phyloP scores from a whole-genome alignment of 331 rosid genomes.

The Quercus tomentella region DNA sequence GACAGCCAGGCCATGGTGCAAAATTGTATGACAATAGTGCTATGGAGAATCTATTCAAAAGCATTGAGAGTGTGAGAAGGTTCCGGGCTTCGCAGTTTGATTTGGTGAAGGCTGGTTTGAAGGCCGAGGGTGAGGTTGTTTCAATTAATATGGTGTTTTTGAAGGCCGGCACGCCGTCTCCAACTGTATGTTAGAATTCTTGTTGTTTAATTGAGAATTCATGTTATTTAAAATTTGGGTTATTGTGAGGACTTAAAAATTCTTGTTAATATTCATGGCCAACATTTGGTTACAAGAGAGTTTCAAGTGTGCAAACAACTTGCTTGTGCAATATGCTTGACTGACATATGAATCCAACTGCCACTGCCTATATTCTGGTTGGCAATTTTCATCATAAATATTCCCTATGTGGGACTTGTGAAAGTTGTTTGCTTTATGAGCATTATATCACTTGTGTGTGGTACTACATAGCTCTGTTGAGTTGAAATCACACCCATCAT shows the following conservation, averaged over 20 bases:
- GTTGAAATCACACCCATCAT: neutral
- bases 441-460: neutral
- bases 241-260: no score
- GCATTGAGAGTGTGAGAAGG: conserved; percentile 74
- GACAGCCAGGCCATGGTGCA: conserved; percentile 97
- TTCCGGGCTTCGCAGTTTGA: conserved; percentile 83
- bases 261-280: neutral
- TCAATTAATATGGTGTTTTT: conserved; percentile 81
- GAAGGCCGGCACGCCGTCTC: conserved; percentile 87
- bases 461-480: neutral
- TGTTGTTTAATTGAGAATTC: neutral
- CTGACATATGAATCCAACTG: neutral
- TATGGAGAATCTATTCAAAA: conserved; percentile 83
- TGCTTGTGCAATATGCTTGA: neutral
- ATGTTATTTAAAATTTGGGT: neutral
- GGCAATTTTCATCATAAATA: neutral
- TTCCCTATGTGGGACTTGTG: neutral
- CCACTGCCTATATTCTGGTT: neutral
- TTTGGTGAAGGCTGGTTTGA: conserved; percentile 76
- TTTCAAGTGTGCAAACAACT: neutral
- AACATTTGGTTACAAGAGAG: neutral
- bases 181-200: conserved; percentile 59
- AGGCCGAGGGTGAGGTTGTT: conserved; percentile 76
- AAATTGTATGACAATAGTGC: conserved; percentile 92
- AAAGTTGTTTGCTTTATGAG: neutral